Conservation (phyloP, 225 moss, liverwort and hornwort genomes). For the Bryum argenteum region DNA sequence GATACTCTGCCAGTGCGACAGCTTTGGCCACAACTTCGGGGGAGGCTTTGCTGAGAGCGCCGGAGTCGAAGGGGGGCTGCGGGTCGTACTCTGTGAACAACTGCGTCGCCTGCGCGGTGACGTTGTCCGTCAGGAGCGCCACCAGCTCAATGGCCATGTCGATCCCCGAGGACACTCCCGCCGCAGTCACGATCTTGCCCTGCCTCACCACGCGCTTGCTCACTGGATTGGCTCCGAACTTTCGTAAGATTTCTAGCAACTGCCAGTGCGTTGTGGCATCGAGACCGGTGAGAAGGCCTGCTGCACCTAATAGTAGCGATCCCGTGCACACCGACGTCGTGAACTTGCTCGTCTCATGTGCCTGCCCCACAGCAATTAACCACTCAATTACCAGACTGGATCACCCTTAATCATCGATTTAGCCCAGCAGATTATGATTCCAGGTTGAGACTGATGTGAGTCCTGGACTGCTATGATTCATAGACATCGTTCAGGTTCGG, state of each 20-base stretch:
- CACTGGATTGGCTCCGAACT: constrained; percentile 55
- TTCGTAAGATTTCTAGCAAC: constrained; percentile 22
- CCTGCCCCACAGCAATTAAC: constrained; percentile 28
- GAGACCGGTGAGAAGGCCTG: constrained; percentile 67
- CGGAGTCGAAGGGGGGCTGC: constrained; percentile 46
- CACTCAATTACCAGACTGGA: background rate
- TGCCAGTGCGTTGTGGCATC: constrained; percentile 73
- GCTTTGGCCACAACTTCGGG: constrained; percentile 33
- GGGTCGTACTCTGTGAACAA: constrained; percentile 41
- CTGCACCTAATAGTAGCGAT: constrained; percentile 64
- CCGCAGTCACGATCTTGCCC: constrained; percentile 53
- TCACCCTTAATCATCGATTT: too few species aligned
- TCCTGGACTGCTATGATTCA: too few species aligned
- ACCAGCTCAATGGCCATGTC: constrained; percentile 50
- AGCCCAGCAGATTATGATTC: too few species aligned
- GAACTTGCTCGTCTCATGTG: constrained; percentile 56
- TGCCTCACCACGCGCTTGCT: constrained; percentile 59
- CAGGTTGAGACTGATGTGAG: too few species aligned
- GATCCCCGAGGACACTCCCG: constrained; percentile 49
- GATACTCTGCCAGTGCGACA: accelerated
- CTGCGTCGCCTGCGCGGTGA: constrained; percentile 43
- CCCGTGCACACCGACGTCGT: constrained; percentile 89
- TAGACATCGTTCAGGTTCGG: too few species aligned
- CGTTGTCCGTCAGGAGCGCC: constrained; percentile 40
- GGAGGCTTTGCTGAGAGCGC: constrained; percentile 33